A percentile compares a stretch with the other conserved stretches of the same genome.
phyloP scores from a whole-genome alignment of 2,329 filamentous ascomycete genomes.

The Rhynchosporium agropyri region DNA sequence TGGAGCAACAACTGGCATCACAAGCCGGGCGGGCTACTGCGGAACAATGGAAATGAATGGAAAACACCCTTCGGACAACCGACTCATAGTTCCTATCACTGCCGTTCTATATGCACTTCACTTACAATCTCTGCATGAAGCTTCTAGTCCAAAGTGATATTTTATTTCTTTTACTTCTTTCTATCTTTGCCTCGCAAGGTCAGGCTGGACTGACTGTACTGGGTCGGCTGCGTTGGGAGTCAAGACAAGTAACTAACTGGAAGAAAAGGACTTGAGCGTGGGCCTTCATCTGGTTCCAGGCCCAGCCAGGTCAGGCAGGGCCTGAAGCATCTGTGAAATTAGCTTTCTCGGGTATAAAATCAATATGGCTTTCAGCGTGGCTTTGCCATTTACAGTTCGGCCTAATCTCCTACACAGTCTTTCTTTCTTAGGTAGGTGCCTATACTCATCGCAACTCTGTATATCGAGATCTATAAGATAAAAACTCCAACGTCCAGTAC shows the following conservation, averaged over 20 bases:
- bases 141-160: too few relatives aligned
- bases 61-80: not conserved
- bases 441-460: too few relatives aligned
- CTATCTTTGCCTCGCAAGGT: too few relatives aligned
- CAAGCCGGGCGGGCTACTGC: not conserved
- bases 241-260: not conserved
- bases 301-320: slow-evolving; percentile 1
- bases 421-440: not conserved
- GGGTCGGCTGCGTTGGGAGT: slow-evolving; percentile 10
- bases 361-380: slow-evolving; percentile 6
- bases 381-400: slow-evolving; percentile 1
- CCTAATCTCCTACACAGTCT: not conserved
- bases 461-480: too few relatives aligned
- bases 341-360: not conserved
- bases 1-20: too few relatives aligned
- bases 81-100: not conserved
- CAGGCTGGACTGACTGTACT: not conserved
- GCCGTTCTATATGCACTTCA: not conserved
- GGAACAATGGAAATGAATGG: not conserved
- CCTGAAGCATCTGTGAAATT: not conserved
- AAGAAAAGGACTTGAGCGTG: not conserved
- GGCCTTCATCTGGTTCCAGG: not conserved
- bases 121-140: not conserved
- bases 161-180: too few relatives aligned
- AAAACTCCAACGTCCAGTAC: too few relatives aligned